Evolutionary conservation across 169 alveolate genomes (phyloP).

Genomic region (Cardiosporidium cionae): DNA sequence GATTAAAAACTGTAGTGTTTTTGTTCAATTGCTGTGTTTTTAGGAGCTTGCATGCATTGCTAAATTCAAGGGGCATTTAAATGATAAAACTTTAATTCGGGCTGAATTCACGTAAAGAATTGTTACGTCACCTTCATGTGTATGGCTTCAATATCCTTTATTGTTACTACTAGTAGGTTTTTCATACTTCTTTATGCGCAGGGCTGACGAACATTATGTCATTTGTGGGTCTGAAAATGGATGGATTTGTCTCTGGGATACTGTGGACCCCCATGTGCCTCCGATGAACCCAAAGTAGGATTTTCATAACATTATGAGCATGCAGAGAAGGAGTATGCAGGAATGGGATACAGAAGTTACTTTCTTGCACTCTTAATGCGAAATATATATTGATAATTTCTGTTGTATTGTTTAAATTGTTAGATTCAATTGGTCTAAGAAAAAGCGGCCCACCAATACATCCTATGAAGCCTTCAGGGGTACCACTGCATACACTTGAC

Average conservation of each 20-base stretch:
- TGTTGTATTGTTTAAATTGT: too few relatives aligned
- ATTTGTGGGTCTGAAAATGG: constrained; percentile 28
- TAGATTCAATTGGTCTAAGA: too few relatives aligned
- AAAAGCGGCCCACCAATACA: too few relatives aligned
- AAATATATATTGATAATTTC: too few relatives aligned
- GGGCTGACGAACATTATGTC: neutral
- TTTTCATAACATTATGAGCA: too few relatives aligned
- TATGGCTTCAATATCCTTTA: neutral
- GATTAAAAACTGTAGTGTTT: too few relatives aligned
- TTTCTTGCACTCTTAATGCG: too few relatives aligned
- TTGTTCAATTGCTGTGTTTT: neutral
- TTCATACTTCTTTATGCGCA: neutral
- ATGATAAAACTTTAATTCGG: neutral
- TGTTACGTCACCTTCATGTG: neutral
- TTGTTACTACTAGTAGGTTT: constrained; percentile 2
- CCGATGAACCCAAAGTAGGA: too few relatives aligned
- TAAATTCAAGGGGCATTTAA: neutral
- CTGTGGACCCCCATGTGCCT: neutral
- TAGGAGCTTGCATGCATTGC: neutral
- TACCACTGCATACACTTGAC: too few relatives aligned
- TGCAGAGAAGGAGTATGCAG: too few relatives aligned
- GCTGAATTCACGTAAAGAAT: neutral
- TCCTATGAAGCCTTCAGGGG: too few relatives aligned
- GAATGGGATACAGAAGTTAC: too few relatives aligned
- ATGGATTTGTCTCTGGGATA: constrained; percentile 8